Percentiles rank a stretch among this genome's conserved stretches.
Conservation (phyloP, 129 eudicot species). For the Apium graveolens region DNA sequence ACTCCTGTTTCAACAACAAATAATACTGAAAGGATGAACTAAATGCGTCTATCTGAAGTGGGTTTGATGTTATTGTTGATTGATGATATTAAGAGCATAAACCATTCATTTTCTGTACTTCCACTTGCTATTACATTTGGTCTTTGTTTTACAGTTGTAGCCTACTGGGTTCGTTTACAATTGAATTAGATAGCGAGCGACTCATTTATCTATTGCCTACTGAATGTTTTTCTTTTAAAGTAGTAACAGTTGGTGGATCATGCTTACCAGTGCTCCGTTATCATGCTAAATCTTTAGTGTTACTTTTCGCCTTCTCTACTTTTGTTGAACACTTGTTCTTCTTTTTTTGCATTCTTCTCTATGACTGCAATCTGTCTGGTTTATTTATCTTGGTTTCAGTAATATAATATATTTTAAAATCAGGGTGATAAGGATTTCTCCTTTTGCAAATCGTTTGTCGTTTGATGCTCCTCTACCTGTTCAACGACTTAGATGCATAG, state of each 20-base stretch:
- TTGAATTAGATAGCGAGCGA: neutral
- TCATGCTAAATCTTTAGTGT: neutral
- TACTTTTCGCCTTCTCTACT: neutral
- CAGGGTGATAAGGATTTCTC: slow-evolving; percentile 95
- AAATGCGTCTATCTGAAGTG: neutral
- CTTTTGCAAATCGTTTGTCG: slow-evolving; percentile 94
- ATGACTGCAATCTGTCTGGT: neutral
- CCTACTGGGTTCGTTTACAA: neutral
- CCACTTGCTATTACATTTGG: neutral
- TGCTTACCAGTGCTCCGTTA: neutral
- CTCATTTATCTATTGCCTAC: neutral
- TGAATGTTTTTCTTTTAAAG: neutral
- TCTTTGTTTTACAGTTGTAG: neutral
- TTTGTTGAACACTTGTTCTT: neutral
- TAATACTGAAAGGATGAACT: neutral
- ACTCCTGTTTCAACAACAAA: neutral
- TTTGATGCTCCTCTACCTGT: slow-evolving; percentile 90
- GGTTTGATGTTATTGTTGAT: neutral
- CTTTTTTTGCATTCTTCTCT: neutral
- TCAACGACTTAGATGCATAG: slow-evolving; percentile 87
- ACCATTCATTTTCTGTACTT: too few relatives aligned
- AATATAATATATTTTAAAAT: neutral
- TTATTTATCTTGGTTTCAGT: neutral
- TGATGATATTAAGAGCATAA: neutral
- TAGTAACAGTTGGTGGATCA: neutral